Evolutionary conservation across 257 asterid genomes (phyloP), one percentile per base, ranked within the genome.

Genomic region (Nicotiana obtusifolia): DNA sequence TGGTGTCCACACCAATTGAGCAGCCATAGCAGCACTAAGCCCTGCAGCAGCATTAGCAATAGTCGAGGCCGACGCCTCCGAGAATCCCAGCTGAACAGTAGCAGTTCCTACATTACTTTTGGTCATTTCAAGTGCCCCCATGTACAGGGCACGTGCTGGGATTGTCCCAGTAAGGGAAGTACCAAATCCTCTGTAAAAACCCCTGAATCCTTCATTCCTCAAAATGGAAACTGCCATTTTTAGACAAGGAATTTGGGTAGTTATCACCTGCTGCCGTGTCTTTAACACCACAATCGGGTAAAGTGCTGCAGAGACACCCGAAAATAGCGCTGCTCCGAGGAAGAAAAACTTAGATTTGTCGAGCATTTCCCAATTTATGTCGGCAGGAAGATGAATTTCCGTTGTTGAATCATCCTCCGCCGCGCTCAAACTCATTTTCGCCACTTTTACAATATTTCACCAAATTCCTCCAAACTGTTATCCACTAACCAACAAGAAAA

Each of bases 1-100:
- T 6, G 99, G 99, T 0, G 99, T 96, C 99, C 99, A 96, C 20
- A 96, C 99, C 85, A 96, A 80, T 71, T 96, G 99, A 26, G 99
- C 99, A 19, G 99, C 98, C 97, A 96, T 91, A 35, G 99, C 96
- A 10, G 99, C 97, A 44, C 95, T 94, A 6, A 96, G 82, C 7
- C 99, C 99, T 28, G 99, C 99, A 3, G 95, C 90, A 5, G 98
- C 98, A 81, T 91, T 96, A 15, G 99, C 98, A 13, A 96, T 83
- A 47, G 99, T 89, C 1, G 97, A 85, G 5, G 97, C 93, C 0
- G 97, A 87, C 5, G 93, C 89, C 67, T 96, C 99, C 0, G 99
- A 91, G 10, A 96, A 80, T 10, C 99, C 97, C 9, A 94, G 44
- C 57, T 65, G 88, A 61, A 77, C 84, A 30, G 92, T 91, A 24